Percentiles rank a stretch among this genome's conserved stretches.
Evolutionary conservation across 2,329 filamentous ascomycete genomes (phyloP).

Genomic region (Fusarium secorum): DNA sequence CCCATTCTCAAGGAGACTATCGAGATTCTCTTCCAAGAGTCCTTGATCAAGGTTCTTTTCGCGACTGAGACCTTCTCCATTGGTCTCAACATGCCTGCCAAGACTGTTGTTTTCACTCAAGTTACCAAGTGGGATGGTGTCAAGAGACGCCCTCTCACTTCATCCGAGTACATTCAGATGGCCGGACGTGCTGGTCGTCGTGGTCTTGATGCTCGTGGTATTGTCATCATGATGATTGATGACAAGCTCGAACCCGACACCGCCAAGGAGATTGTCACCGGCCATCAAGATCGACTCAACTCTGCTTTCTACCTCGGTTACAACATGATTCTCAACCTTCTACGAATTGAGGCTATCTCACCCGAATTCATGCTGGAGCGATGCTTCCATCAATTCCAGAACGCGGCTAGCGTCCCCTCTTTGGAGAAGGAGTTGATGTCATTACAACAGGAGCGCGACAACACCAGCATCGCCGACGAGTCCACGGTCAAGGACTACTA

Average conservation of each 20-base stretch:
- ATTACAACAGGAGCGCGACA: slow-evolving; percentile 77
- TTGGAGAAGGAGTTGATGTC: slow-evolving; percentile 85
- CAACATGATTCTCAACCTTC: slow-evolving; percentile 98
- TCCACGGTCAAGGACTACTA: slow-evolving; percentile 93
- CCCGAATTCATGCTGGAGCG: slow-evolving; percentile 99
- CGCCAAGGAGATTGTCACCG: slow-evolving; percentile 95
- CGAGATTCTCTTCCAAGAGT: slow-evolving; percentile 98
- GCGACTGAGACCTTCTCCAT: slow-evolving; percentile 99
- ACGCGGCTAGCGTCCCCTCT: slow-evolving; percentile 82
- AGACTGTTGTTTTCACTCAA: slow-evolving; percentile 98
- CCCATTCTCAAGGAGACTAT: slow-evolving; percentile 98
- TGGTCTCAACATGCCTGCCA: slow-evolving; percentile 97
- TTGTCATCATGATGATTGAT: slow-evolving; percentile 99
- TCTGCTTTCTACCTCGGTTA: slow-evolving; percentile 98
- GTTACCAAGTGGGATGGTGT: slow-evolving; percentile 95
- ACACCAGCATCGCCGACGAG: slow-evolving; percentile 84
- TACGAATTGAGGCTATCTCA: slow-evolving; percentile 98
- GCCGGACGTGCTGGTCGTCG: slow-evolving; percentile 95
- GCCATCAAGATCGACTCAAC: slow-evolving; percentile 95
- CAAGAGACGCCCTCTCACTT: slow-evolving; percentile 81
- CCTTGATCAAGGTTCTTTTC: slow-evolving; percentile 96
- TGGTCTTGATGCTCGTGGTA: slow-evolving; percentile 96
- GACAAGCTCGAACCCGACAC: slow-evolving; percentile 93
- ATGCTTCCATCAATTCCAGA: slow-evolving; percentile 99
- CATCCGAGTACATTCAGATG: slow-evolving; percentile 98